These are phyloP conservation scores for Platanus orientalis DNA, from an alignment of 164 flowering plant genomes.

Conservation along the genomic window DNA sequence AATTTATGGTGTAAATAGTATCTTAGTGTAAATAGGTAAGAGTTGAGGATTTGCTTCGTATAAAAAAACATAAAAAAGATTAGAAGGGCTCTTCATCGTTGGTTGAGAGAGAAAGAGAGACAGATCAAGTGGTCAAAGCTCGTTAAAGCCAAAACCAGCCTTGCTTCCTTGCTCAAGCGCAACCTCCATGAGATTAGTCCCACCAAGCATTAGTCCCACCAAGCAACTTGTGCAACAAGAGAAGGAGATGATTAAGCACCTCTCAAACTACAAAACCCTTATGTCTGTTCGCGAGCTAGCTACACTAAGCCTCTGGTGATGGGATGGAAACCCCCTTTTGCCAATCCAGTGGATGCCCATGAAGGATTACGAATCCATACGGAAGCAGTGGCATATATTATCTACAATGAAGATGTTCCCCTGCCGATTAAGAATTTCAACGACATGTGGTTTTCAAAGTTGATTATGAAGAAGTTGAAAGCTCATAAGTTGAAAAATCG, in stretches of 20 bases:
- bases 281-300: constrained; percentile 93
- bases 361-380: constrained; percentile 44
- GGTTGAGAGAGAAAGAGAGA: too few species aligned
- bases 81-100: too few species aligned
- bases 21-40: too few species aligned
- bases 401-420: constrained; percentile 78
- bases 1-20: too few species aligned
- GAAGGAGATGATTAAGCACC: constrained; percentile 88
- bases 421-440: constrained; percentile 89
- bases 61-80: too few species aligned
- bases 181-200: constrained; percentile 73
- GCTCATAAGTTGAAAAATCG: too few species aligned
- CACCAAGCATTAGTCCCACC: too few species aligned
- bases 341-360: constrained; percentile 52
- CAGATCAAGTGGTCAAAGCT: constrained; percentile 38
- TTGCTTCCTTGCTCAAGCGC: constrained; percentile 79
- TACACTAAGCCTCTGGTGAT: constrained; percentile 74
- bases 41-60: too few species aligned
- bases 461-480: constrained; percentile 62
- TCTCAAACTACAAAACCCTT: constrained; percentile 70
- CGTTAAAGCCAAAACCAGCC: constrained; percentile 71
- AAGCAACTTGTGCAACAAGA: constrained; percentile 82
- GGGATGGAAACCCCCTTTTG: constrained; percentile 90
- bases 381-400: constrained; percentile 94
- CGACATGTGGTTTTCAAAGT: constrained; percentile 88